Percentiles rank a stretch among this genome's conserved stretches.
These are phyloP conservation scores for Karstenula rhodostoma DNA, from an alignment of 2,329 filamentous ascomycete species.

Conservation along the genomic window DNA sequence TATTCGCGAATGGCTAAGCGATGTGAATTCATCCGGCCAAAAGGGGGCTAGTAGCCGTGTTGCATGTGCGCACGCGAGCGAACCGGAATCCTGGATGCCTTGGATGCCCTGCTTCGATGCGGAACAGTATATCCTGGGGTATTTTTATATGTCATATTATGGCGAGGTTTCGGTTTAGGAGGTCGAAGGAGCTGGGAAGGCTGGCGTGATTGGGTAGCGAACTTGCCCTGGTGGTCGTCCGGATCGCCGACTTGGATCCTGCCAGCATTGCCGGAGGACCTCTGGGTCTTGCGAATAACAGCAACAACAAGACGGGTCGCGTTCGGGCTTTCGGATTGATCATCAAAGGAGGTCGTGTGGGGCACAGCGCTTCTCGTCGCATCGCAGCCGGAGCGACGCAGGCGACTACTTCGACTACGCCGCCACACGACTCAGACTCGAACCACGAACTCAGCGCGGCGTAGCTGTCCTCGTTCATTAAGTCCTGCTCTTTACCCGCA, in stretches of 20 bases:
- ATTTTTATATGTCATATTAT: constrained; percentile 7
- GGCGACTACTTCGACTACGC: constrained; percentile 2
- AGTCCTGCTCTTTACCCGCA: constrained; percentile 10
- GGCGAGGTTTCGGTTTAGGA: not conserved
- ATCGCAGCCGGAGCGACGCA: constrained; percentile 1
- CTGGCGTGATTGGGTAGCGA: not conserved
- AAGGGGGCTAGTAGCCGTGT: constrained; percentile 2
- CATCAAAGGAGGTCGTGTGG: not conserved
- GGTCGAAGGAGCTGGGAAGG: not conserved
- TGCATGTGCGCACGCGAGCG: constrained; percentile 13
- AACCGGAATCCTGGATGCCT: constrained; percentile 2
- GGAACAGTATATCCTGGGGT: not conserved
- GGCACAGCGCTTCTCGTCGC: not conserved
- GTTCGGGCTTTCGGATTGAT: not conserved
- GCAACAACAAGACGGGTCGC: not conserved
- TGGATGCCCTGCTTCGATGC: not conserved
- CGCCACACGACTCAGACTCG: not conserved
- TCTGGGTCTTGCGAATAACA: not conserved
- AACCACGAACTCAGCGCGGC: constrained; percentile 2
- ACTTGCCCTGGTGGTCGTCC: not conserved
- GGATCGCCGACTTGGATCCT: constrained; percentile 13
- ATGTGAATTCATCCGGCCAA: constrained; percentile 15
- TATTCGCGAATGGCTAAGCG: not conserved
- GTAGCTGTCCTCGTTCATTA: not conserved
- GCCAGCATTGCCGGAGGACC: constrained; percentile 5